phyloP scores from a whole-genome alignment of 129 eudicot species.

The Flaveria trinervia region DNA sequence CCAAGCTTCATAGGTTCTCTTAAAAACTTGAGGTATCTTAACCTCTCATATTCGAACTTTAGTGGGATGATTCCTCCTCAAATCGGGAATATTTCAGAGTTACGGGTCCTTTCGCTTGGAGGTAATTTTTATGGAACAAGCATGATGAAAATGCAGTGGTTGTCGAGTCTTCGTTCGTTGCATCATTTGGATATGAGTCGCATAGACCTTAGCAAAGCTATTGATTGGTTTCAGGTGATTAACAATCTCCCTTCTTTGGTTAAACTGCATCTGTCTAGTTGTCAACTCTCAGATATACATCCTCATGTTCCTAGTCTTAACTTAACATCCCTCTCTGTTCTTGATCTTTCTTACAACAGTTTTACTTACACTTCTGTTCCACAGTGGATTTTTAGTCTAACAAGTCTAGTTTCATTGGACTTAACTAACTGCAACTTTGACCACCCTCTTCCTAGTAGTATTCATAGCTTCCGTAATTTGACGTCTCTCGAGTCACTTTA shows the following conservation, averaged over 20 bases:
- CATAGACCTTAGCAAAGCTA: constrained; percentile 31
- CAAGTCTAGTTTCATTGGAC: constrained; percentile 21
- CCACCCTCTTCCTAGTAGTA: neutral
- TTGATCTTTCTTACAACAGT: constrained; percentile 29
- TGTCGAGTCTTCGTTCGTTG: constrained; percentile 32
- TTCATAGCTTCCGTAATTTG: constrained; percentile 14
- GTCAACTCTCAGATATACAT: constrained; percentile 14
- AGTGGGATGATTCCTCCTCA: constrained; percentile 31
- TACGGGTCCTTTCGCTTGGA: constrained; percentile 32
- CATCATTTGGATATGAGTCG: constrained; percentile 38
- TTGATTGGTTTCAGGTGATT: constrained; percentile 42
- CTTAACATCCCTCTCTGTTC: constrained; percentile 26
- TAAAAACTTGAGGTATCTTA: constrained; percentile 18
- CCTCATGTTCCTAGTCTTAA: constrained; percentile 19
- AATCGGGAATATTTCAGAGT: constrained; percentile 41
- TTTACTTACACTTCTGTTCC: neutral
- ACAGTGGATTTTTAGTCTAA: constrained; percentile 34
- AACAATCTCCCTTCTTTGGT: constrained; percentile 39
- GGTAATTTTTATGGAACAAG: neutral
- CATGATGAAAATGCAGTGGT: constrained; percentile 32
- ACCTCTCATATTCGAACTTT: constrained; percentile 27
- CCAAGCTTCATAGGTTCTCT: constrained; percentile 37
- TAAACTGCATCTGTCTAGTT: constrained; percentile 12
- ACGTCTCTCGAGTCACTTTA: constrained; percentile 18
- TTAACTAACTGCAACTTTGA: neutral